Evolutionary conservation across 495 filamentous ascomycete genomes (phyloP).

Genomic region (Evernia prunastri): DNA sequence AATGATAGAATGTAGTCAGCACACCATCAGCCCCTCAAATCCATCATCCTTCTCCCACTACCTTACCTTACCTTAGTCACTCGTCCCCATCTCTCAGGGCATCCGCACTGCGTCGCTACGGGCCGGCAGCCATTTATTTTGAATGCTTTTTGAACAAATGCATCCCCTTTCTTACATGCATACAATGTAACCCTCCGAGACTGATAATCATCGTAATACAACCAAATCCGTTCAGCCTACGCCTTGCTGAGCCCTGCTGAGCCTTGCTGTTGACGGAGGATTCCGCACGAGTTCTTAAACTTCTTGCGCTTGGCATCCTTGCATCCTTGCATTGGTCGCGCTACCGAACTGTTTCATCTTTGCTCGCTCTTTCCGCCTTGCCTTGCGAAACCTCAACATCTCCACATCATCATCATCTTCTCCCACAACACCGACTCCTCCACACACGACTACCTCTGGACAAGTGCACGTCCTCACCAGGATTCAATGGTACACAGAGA

Average conservation of each 20-base stretch:
- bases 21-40: not conserved
- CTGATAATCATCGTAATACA: not conserved
- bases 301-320: conserved; percentile 8
- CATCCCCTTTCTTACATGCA: not conserved
- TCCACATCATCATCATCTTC: conserved; percentile 15
- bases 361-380: conserved; percentile 12
- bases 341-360: conserved; percentile 16
- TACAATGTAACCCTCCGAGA: not conserved
- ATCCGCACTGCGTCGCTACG: conserved; percentile 5
- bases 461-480: not conserved
- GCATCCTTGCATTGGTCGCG: conserved; percentile 15
- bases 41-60: not conserved
- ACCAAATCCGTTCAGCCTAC: not conserved
- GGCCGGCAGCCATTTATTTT: not conserved
- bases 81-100: not conserved
- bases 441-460: not conserved
- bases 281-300: not conserved
- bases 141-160: too few relatives aligned
- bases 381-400: conserved; percentile 5
- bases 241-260: not conserved
- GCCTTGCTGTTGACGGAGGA: not conserved
- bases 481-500: not conserved
- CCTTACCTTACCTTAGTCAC: too few relatives aligned
- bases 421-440: not conserved
- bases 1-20: conserved; percentile 8